Conservation (phyloP, 305 asterid species). For the Plantago lanceolata region DNA sequence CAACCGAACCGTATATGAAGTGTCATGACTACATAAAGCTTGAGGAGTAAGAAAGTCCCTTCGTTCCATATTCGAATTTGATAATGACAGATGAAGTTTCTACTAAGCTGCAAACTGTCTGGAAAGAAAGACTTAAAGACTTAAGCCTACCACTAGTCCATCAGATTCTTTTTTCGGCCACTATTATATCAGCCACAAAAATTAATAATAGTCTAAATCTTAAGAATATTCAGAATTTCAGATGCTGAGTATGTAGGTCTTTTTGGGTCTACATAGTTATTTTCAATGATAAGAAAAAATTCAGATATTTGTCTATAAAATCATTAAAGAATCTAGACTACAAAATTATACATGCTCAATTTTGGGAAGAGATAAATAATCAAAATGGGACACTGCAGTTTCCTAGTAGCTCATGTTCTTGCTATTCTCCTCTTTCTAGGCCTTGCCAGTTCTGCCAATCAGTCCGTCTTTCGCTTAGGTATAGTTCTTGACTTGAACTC, state of each 20-base stretch:
- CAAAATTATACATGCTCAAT: neutral
- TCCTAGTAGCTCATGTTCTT: neutral
- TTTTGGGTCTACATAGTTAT: no score
- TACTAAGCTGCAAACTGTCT: neutral
- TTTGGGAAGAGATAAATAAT: neutral
- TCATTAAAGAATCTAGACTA: neutral
- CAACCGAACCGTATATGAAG: no score
- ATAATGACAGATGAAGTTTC: neutral
- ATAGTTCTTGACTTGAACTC: conserved; percentile 31
- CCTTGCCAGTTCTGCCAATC: neutral
- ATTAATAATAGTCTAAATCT: no score
- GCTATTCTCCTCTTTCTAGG: neutral
- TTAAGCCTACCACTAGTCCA: neutral
- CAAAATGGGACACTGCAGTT: neutral
- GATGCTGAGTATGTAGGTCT: neutral
- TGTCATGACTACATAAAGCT: neutral
- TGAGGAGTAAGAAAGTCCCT: no score
- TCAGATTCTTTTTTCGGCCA: neutral
- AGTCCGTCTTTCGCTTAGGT: conserved; percentile 16
- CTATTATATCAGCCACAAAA: neutral
- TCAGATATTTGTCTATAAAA: neutral
- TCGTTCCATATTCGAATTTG: no score
- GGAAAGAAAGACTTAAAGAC: no score
- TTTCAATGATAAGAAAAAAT: no score
- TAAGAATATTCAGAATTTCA: neutral